Evolutionary conservation across 2,329 filamentous ascomycete genomes (phyloP).

Genomic region (Emergomyces pasteurianus): DNA sequence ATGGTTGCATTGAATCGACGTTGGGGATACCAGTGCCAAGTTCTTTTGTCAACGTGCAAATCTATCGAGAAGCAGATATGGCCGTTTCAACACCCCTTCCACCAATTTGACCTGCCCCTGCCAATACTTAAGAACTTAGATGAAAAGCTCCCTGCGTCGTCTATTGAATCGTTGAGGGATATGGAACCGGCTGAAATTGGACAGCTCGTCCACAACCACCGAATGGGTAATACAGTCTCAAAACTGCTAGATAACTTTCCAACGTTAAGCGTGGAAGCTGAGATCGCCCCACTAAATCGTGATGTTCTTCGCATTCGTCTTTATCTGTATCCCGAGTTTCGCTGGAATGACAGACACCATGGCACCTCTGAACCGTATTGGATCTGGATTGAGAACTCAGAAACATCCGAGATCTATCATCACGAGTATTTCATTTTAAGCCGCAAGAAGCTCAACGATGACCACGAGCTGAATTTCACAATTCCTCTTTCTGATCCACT

Average conservation of each 20-base stretch:
- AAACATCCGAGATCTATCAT: slow-evolving; percentile 94
- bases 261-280: slow-evolving; percentile 76
- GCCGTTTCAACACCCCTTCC: slow-evolving; percentile 88
- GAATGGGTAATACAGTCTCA: slow-evolving; percentile 69
- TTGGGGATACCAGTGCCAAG: slow-evolving; percentile 92
- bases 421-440: slow-evolving; percentile 94
- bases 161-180: slow-evolving; percentile 74
- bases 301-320: slow-evolving; percentile 89
- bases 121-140: slow-evolving; percentile 77
- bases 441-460: slow-evolving; percentile 78
- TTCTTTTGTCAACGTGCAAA: slow-evolving; percentile 83
- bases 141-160: slow-evolving; percentile 58
- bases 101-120: slow-evolving; percentile 84
- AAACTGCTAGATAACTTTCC: slow-evolving; percentile 84
- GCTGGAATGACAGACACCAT: slow-evolving; percentile 88
- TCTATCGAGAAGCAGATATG: slow-evolving; percentile 94
- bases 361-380: slow-evolving; percentile 94
- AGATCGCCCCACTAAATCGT: slow-evolving; percentile 89
- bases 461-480: slow-evolving; percentile 96
- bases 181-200: slow-evolving; percentile 92
- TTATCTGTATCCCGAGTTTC: slow-evolving; percentile 76
- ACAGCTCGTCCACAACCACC: slow-evolving; percentile 76
- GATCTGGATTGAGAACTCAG: slow-evolving; percentile 98
- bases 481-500: slow-evolving; percentile 89
- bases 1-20: slow-evolving; percentile 93